A percentile compares a stretch with the other conserved stretches of the same genome.
These are phyloP conservation scores for Rhizodiscina lignyota DNA, from an alignment of 495 filamentous ascomycete genomes.

Conservation along the genomic window DNA sequence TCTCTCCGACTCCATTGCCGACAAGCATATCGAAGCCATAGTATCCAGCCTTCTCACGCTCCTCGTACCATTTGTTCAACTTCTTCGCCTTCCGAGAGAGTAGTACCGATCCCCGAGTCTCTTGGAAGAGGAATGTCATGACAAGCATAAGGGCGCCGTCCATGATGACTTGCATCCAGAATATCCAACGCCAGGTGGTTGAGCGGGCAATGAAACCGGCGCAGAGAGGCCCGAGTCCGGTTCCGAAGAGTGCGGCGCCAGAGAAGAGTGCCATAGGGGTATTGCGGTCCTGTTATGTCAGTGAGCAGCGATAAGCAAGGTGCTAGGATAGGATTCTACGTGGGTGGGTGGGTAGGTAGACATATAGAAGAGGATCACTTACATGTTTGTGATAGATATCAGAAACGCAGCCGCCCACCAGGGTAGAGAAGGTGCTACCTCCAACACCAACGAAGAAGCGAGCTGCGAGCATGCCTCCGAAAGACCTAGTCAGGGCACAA, in stretches of 20 bases:
- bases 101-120: constrained; percentile 71
- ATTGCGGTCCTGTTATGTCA: constrained; percentile 65
- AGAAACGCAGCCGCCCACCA: constrained; percentile 83
- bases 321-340: too few species aligned
- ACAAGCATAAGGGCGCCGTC: constrained; percentile 42
- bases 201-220: constrained; percentile 52
- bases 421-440: constrained; percentile 69
- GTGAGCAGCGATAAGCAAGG: too few species aligned
- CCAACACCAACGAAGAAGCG: constrained; percentile 64
- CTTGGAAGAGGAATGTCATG: constrained; percentile 46
- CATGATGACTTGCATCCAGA: constrained; percentile 69
- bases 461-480: constrained; percentile 59
- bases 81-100: constrained; percentile 56
- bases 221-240: constrained; percentile 62
- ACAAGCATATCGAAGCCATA: constrained; percentile 42
- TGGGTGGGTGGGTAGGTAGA: too few species aligned
- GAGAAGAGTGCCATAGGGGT: constrained; percentile 83
- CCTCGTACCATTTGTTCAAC: constrained; percentile 69
- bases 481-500: constrained; percentile 56
- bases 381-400: constrained; percentile 76
- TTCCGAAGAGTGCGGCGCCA: constrained; percentile 59
- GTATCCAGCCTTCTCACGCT: constrained; percentile 48
- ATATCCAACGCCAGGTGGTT: constrained; percentile 72
- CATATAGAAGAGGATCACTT: too few species aligned
- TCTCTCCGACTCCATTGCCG: constrained; percentile 16